These are phyloP conservation scores for Aureobasidium sp. DNA, from an alignment of 2,329 filamentous ascomycete genomes.

Conservation along the genomic window DNA sequence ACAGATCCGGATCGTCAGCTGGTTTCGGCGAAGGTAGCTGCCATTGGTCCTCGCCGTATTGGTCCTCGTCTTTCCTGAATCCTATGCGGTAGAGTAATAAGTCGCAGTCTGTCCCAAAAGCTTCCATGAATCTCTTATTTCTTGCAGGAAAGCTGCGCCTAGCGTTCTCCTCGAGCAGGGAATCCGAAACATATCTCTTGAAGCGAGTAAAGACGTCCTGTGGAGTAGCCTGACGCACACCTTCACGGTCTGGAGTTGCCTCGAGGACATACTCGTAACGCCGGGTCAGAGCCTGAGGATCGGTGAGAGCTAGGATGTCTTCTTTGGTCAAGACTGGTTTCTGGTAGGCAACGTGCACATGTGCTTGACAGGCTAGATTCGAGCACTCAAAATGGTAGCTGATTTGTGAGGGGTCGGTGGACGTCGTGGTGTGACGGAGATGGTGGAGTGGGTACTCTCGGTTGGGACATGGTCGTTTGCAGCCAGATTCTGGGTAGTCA, in stretches of 20 bases:
- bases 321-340: slow-evolving; percentile 46
- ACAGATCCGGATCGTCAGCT: slow-evolving; percentile 21
- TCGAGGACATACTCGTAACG: slow-evolving; percentile 49
- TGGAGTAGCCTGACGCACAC: slow-evolving; percentile 44
- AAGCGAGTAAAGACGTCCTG: slow-evolving; percentile 52
- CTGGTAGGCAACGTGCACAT: slow-evolving; percentile 46
- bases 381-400: slow-evolving; percentile 51
- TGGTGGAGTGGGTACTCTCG: slow-evolving; percentile 54
- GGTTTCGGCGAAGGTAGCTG: slow-evolving; percentile 23
- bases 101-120: slow-evolving; percentile 57
- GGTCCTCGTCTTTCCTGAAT: slow-evolving; percentile 39
- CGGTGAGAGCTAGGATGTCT: slow-evolving; percentile 47
- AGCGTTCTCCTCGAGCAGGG: slow-evolving; percentile 43
- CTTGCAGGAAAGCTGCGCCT: slow-evolving; percentile 49
- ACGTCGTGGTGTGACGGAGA: slow-evolving; percentile 29
- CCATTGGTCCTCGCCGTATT: slow-evolving; percentile 22
- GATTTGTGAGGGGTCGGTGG: slow-evolving; percentile 26
- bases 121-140: slow-evolving; percentile 59
- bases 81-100: slow-evolving; percentile 52
- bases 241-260: slow-evolving; percentile 48
- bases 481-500: slow-evolving; percentile 39
- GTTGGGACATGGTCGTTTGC: slow-evolving; percentile 38
- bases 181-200: slow-evolving; percentile 54
- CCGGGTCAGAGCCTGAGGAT: slow-evolving; percentile 44
- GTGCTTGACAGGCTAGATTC: slow-evolving; percentile 47